Percentiles rank a stretch among this genome's conserved stretches.
Conservation (phyloP, 2,329 filamentous ascomycete species). For the Ophiostoma fasciatum region DNA sequence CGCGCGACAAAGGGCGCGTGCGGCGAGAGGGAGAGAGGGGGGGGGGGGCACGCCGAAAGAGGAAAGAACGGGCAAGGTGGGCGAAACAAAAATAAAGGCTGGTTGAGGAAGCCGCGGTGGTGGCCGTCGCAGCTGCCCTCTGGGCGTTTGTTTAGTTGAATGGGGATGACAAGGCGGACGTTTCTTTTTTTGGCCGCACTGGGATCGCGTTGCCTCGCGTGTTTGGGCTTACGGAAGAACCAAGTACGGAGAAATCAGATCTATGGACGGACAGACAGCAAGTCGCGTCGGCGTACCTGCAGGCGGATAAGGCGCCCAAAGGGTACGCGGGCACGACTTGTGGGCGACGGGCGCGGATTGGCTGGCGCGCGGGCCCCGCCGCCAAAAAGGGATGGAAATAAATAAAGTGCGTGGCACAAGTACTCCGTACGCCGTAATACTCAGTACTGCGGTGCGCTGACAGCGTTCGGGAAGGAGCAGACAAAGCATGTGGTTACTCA, state of each 20-base stretch:
- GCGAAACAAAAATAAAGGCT: no score
- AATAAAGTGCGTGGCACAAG: no score
- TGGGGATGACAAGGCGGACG: conserved; percentile 10
- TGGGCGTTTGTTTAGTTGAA: conserved; percentile 10
- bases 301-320: background rate
- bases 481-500: background rate
- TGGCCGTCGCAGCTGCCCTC: conserved; percentile 2
- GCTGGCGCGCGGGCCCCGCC: conserved; percentile 5
- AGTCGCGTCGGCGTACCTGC: conserved; percentile 5
- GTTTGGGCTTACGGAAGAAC: conserved; percentile 1
- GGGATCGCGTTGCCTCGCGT: background rate
- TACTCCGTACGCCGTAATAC: no score
- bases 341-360: conserved; percentile 3
- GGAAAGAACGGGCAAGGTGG: no score
- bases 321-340: conserved; percentile 5
- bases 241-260: background rate
- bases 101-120: no score
- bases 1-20: no score
- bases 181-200: conserved; percentile 8
- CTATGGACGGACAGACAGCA: background rate
- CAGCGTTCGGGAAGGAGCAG: no score
- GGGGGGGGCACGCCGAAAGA: no score
- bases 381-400: conserved; percentile 10
- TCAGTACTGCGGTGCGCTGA: no score
- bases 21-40: no score